These are phyloP conservation scores for Bidens hawaiensis DNA, from an alignment of 140 eudicot species.

Conservation along the genomic window DNA sequence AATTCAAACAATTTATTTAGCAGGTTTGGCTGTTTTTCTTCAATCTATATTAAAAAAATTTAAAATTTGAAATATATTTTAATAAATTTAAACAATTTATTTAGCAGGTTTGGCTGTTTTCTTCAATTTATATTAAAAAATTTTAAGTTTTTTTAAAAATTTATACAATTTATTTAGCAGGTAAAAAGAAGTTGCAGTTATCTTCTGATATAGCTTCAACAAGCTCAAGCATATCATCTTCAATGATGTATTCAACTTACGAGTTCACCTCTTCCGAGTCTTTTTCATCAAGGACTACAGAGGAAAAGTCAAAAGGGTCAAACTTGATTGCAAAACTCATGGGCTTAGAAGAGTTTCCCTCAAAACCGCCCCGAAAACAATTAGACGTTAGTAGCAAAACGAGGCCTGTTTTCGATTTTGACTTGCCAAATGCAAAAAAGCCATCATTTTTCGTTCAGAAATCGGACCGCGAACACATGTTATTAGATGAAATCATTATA, in stretches of 20 bases:
- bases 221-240: constrained; percentile 72
- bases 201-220: constrained; percentile 56
- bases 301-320: constrained; percentile 48
- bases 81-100: too few relatives aligned
- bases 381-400: constrained; percentile 25
- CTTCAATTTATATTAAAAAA: too few relatives aligned
- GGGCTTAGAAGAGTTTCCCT: constrained; percentile 69
- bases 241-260: constrained; percentile 42
- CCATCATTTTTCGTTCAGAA: constrained; percentile 31
- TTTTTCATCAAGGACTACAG: constrained; percentile 34
- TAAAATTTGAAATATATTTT: too few relatives aligned
- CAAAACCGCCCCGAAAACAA: constrained; percentile 30
- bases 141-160: neutral
- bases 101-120: too few relatives aligned
- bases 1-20: too few relatives aligned
- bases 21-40: too few relatives aligned
- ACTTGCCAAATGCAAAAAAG: constrained; percentile 46
- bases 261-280: constrained; percentile 61
- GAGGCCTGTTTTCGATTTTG: constrained; percentile 49
- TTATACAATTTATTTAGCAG: too few relatives aligned
- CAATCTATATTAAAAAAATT: too few relatives aligned
- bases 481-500: constrained; percentile 45
- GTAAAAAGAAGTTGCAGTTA: constrained; percentile 31
- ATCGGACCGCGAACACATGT: constrained; percentile 37
- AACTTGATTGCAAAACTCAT: constrained; percentile 76